These are phyloP conservation scores for Penicillium glabrum DNA, from an alignment of 2,329 filamentous ascomycete species.

Conservation along the genomic window DNA sequence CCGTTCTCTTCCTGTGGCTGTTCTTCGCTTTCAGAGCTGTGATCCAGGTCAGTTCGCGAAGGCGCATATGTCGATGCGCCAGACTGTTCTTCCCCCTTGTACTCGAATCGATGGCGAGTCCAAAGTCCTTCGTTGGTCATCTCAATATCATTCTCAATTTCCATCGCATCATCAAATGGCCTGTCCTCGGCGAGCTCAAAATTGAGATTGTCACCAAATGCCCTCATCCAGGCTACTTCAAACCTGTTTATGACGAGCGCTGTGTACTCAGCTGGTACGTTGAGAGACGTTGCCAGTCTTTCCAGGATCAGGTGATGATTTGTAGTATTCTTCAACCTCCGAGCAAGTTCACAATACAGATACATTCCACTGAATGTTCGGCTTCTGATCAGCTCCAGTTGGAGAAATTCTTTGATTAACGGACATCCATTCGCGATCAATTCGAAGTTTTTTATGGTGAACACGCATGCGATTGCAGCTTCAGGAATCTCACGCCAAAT, in stretches of 20 bases:
- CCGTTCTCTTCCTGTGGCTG: neutral
- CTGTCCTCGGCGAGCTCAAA: neutral
- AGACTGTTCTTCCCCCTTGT: neutral
- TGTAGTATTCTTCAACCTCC: neutral
- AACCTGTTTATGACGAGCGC: neutral
- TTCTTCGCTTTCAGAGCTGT: neutral
- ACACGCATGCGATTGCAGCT: slow-evolving; percentile 28
- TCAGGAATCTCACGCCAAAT: slow-evolving; percentile 33
- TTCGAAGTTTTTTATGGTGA: slow-evolving; percentile 25
- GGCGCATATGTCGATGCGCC: neutral
- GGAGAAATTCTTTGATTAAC: slow-evolving; percentile 28
- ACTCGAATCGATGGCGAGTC: neutral
- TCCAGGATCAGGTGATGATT: neutral
- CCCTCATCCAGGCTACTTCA: neutral
- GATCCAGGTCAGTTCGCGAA: neutral
- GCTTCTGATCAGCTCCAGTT: slow-evolving; percentile 19
- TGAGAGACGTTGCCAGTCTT: neutral
- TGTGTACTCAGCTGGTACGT: neutral
- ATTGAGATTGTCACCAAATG: too few species aligned
- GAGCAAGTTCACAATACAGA: slow-evolving; percentile 16
- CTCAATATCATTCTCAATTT: neutral
- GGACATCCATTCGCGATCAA: slow-evolving; percentile 10
- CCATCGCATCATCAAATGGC: neutral
- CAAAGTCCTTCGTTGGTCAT: neutral
- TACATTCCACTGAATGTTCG: neutral